Conservation (phyloP, 2,329 filamentous ascomycete species). For the Verticillium dahliae region DNA sequence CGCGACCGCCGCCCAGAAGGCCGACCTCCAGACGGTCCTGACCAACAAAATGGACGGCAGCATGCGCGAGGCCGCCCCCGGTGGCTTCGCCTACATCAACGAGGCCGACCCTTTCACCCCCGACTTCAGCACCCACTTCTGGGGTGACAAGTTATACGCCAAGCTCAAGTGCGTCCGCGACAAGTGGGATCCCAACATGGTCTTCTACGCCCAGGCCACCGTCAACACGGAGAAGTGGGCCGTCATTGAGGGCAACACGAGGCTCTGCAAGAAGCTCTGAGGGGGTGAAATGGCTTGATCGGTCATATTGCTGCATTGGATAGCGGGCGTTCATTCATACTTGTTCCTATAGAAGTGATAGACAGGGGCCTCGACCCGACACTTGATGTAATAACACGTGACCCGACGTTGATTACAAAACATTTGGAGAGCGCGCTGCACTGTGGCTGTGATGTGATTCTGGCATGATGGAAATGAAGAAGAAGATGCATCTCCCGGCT, state of each 20-base stretch:
- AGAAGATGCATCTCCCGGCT: too few species aligned
- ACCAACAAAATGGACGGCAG: conserved; percentile 27
- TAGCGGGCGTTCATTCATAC: neutral
- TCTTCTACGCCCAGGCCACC: conserved; percentile 36
- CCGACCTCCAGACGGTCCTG: conserved; percentile 30
- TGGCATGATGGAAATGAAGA: neutral
- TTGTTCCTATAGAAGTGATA: neutral
- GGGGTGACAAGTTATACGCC: conserved; percentile 28
- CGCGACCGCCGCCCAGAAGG: conserved; percentile 34
- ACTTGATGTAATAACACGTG: neutral
- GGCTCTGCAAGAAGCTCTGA: conserved; percentile 28
- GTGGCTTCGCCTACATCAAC: conserved; percentile 36
- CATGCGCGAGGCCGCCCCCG: conserved; percentile 27
- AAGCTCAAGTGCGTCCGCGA: conserved; percentile 29
- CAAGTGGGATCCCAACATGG: conserved; percentile 32
- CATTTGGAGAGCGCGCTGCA: too few species aligned
- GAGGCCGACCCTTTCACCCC: conserved; percentile 30
- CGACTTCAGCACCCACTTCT: conserved; percentile 31
- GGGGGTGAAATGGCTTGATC: neutral
- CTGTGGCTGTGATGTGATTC: neutral
- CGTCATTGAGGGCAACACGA: conserved; percentile 28
- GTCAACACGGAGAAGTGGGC: conserved; percentile 39
- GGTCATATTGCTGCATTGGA: neutral
- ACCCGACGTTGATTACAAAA: neutral
- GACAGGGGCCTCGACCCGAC: neutral